Evolutionary conservation across 257 asterid species (phyloP).

Genomic region (Paraleonurus japonicus): DNA sequence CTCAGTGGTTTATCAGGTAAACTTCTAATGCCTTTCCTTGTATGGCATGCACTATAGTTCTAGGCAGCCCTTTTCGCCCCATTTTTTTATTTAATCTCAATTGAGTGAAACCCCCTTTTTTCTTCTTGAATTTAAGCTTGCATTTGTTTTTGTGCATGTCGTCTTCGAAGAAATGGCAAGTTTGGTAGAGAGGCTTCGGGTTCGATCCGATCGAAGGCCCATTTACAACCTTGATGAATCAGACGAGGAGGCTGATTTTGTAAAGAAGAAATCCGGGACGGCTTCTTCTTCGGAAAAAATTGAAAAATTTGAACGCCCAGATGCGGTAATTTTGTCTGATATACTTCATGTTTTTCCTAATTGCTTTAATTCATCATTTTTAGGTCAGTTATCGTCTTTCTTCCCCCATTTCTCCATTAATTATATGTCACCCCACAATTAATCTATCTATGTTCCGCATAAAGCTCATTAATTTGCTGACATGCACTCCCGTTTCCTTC

Average conservation of each 20-base stretch:
- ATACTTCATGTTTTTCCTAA: neutral
- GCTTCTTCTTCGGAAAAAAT: slow-evolving; percentile 33
- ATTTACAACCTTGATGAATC: slow-evolving; percentile 82
- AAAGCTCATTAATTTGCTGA: slow-evolving; percentile 6
- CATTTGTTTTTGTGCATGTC: slow-evolving; percentile 10
- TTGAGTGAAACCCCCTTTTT: neutral
- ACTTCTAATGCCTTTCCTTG: neutral
- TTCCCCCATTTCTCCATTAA: neutral
- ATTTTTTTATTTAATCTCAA: slow-evolving; percentile 10
- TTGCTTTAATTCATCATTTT: neutral
- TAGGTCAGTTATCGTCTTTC: neutral
- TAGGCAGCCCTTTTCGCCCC: slow-evolving; percentile 14
- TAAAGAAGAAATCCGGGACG: slow-evolving; percentile 32
- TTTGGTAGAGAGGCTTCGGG: slow-evolving; percentile 56
- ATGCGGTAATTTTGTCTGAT: slow-evolving; percentile 42
- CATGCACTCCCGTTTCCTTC: neutral
- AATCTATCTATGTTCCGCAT: neutral
- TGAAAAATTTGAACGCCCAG: slow-evolving; percentile 48
- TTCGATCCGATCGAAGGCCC: slow-evolving; percentile 82
- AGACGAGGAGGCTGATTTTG: slow-evolving; percentile 66
- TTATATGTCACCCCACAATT: neutral
- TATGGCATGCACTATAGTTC: slow-evolving; percentile 8
- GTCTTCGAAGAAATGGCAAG: slow-evolving; percentile 40
- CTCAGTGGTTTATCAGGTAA: slow-evolving; percentile 29
- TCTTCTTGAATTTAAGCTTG: neutral